Conservation (phyloP, 768 basidiomycete species). For the Cystobasidium tubakii region DNA sequence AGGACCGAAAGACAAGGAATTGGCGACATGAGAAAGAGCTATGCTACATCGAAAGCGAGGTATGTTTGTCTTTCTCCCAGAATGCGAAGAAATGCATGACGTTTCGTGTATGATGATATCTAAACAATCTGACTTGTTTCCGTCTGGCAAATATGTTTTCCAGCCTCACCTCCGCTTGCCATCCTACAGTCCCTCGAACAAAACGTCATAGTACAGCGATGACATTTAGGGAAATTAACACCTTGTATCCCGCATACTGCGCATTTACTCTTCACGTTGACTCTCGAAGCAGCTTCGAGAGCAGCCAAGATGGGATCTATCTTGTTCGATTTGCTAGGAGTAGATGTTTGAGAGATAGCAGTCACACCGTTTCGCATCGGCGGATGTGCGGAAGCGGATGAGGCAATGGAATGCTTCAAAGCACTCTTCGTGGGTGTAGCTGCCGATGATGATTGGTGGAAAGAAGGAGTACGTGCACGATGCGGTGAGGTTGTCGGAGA, state of each 20-base stretch:
- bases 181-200: constrained; percentile 40
- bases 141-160: constrained; percentile 10
- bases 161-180: constrained; percentile 8
- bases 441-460: background rate
- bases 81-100: too few species aligned
- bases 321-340: constrained; percentile 9
- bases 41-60: background rate
- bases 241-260: constrained; percentile 40
- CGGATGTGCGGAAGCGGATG: background rate
- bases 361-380: background rate
- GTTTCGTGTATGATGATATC: too few species aligned
- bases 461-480: background rate
- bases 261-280: constrained; percentile 42
- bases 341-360: background rate
- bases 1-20: too few species aligned
- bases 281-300: constrained; percentile 37
- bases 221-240: constrained; percentile 41
- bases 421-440: background rate
- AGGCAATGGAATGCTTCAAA: background rate
- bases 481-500: background rate
- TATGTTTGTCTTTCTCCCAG: background rate
- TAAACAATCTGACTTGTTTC: background rate
- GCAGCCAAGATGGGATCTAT: constrained; percentile 45
- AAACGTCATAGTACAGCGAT: constrained; percentile 35
- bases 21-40: background rate